Evolutionary conservation across 768 basidiomycete genomes (phyloP).

Genomic region (Peribolospora baueri): DNA sequence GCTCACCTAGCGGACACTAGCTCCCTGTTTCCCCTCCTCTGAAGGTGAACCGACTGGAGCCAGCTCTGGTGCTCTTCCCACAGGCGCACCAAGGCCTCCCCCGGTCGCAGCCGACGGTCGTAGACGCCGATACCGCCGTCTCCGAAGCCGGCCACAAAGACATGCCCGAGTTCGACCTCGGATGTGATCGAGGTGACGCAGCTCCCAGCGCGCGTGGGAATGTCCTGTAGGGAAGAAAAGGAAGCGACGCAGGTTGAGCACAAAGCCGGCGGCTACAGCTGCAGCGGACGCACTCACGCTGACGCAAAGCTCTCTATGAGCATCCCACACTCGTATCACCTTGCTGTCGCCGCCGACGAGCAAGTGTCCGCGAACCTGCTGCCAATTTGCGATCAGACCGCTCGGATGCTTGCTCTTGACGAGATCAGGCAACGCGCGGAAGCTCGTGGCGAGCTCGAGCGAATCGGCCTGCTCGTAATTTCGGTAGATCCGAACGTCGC

Average conservation of each 20-base stretch:
- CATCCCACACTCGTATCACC: constrained; percentile 82
- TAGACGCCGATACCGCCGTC: constrained; percentile 75
- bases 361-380: constrained; percentile 57
- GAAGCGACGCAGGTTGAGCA: background rate
- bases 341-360: constrained; percentile 79
- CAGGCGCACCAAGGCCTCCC: constrained; percentile 54
- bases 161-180: constrained; percentile 47
- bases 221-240: constrained; percentile 31
- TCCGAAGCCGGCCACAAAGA: constrained; percentile 73
- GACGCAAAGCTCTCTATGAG: constrained; percentile 55
- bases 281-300: constrained; percentile 27
- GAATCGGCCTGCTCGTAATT: constrained; percentile 62
- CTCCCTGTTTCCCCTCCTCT: constrained; percentile 40
- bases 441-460: constrained; percentile 78
- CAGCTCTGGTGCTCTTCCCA: constrained; percentile 57
- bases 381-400: constrained; percentile 82
- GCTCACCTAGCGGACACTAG: constrained; percentile 66
- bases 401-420: constrained; percentile 33
- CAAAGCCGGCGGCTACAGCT: background rate
- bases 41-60: constrained; percentile 75
- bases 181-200: constrained; percentile 66
- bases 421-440: constrained; percentile 62
- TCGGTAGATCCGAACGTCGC: constrained; percentile 68
- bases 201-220: constrained; percentile 70
- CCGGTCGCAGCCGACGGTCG: constrained; percentile 64